A percentile compares a stretch with the other conserved stretches of the same genome.
phyloP scores from a whole-genome alignment of 228 moss, liverwort and hornwort species.

The Sphagnum magellanicum region DNA sequence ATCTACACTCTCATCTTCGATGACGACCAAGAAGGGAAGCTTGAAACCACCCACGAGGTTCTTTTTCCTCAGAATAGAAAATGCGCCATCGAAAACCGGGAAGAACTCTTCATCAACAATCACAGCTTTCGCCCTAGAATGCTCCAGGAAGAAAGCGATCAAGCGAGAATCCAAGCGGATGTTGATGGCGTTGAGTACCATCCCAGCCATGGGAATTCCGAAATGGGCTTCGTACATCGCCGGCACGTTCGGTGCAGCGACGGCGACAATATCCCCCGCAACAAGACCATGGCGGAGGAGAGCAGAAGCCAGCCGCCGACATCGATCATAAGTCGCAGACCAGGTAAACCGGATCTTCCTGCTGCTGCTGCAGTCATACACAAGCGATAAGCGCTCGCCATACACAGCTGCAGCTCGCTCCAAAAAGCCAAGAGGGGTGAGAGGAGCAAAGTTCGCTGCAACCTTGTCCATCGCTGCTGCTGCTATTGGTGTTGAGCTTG shows the following conservation, averaged over 20 bases:
- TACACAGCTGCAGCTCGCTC: constrained; percentile 49
- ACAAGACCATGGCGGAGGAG: constrained; percentile 22
- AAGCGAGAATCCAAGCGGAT: constrained; percentile 66
- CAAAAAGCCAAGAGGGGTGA: constrained; percentile 51
- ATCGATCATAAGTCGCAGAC: constrained; percentile 44
- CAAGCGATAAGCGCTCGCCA: constrained; percentile 14
- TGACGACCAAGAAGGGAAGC: constrained; percentile 46
- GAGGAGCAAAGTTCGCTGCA: constrained; percentile 36
- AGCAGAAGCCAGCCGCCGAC: constrained; percentile 45
- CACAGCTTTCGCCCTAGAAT: constrained; percentile 58
- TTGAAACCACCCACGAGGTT: constrained; percentile 4
- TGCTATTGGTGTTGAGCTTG: too few species aligned
- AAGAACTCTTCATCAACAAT: constrained; percentile 71
- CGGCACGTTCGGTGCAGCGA: constrained; percentile 81
- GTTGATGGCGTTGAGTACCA: constrained; percentile 76
- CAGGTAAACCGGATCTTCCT: constrained; percentile 24
- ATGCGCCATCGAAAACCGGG: constrained; percentile 40
- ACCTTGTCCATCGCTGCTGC: constrained; percentile 13
- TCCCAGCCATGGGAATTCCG: constrained; percentile 80
- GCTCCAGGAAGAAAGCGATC: constrained; percentile 56
- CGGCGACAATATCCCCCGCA: constrained; percentile 45
- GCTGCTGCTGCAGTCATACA: constrained; percentile 17
- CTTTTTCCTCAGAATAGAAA: constrained; percentile 26
- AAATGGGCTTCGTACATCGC: constrained; percentile 82
- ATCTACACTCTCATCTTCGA: constrained; percentile 36